These are phyloP conservation scores for Actinomortierella wolfii DNA, from an alignment of 371 early-diverging fungal genomes.

Conservation along the genomic window DNA sequence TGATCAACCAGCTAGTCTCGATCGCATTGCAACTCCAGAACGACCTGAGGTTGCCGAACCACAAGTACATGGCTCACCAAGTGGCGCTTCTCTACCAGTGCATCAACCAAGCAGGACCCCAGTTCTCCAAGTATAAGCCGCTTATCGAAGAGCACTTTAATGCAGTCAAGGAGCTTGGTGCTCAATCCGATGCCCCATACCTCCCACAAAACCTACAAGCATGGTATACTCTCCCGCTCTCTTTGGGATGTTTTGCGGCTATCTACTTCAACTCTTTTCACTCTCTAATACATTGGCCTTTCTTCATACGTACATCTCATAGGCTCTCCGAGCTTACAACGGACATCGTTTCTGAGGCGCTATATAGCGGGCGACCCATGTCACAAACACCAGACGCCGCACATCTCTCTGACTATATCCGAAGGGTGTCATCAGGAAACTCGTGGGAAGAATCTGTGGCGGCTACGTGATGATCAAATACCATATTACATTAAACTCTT, in stretches of 20 bases:
- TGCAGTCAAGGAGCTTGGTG: conserved; percentile 45
- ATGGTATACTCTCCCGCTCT: conserved; percentile 13
- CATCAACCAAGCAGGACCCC: conserved; percentile 50
- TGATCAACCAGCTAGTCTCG: conserved; percentile 54
- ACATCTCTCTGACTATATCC: conserved; percentile 38
- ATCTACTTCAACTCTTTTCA: not conserved
- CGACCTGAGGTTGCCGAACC: conserved; percentile 50
- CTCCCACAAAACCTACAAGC: conserved; percentile 32
- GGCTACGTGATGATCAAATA: too few species aligned
- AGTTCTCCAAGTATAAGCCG: conserved; percentile 46
- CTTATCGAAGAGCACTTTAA: conserved; percentile 55
- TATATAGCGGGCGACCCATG: conserved; percentile 43
- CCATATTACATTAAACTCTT: not conserved
- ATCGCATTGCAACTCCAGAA: conserved; percentile 55
- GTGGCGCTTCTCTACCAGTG: conserved; percentile 63
- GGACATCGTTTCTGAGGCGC: conserved; percentile 41
- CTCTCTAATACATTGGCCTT: not conserved
- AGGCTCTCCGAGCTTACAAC: conserved; percentile 46
- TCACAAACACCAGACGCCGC: conserved; percentile 37
- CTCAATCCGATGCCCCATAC: conserved; percentile 30
- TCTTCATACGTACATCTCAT: not conserved
- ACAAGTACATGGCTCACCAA: conserved; percentile 63
- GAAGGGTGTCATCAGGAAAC: conserved; percentile 30
- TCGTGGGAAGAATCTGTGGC: conserved; percentile 11
- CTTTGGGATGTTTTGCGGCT: not conserved